Conservation (phyloP, 495 filamentous ascomycete genomes). For the Aspergillus saccharolyticus region DNA sequence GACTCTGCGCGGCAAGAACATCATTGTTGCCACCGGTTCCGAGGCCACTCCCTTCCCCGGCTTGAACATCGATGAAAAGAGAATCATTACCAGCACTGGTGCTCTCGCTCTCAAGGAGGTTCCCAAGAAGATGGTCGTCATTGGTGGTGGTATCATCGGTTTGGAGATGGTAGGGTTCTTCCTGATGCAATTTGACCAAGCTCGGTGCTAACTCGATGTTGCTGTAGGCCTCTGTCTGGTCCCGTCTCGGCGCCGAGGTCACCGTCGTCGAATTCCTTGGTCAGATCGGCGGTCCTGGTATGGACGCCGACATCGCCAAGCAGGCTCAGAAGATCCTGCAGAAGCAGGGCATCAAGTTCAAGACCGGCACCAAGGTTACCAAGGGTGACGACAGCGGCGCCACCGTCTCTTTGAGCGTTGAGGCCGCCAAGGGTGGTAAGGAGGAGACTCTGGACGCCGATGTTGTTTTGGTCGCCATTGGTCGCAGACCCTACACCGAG, state of each 20-base stretch:
- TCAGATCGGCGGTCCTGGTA: constrained; percentile 95
- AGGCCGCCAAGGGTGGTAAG: constrained; percentile 96
- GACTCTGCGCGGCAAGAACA: constrained; percentile 85
- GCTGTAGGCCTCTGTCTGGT: constrained; percentile 81
- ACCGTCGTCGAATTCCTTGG: constrained; percentile 95
- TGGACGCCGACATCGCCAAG: constrained; percentile 95
- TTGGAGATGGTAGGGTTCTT: constrained; percentile 75
- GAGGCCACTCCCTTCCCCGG: constrained; percentile 96
- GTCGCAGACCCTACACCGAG: constrained; percentile 87
- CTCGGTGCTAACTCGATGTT: constrained; percentile 8
- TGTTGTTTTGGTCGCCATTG: constrained; percentile 95
- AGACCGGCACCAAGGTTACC: constrained; percentile 90
- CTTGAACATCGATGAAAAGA: constrained; percentile 93
- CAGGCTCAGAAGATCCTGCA: constrained; percentile 82
- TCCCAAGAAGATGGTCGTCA: constrained; percentile 96
- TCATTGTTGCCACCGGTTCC: constrained; percentile 91
- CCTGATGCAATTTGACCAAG: not conserved
- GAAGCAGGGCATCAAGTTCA: constrained; percentile 99
- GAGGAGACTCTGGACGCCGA: constrained; percentile 87
- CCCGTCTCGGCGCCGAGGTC: constrained; percentile 83
- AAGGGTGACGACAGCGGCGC: constrained; percentile 76
- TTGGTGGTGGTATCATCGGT: constrained; percentile 97
- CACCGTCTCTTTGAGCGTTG: constrained; percentile 71
- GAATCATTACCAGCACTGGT: constrained; percentile 92
- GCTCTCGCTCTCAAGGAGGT: constrained; percentile 84